phyloP scores from a whole-genome alignment of 257 asterid genomes.

The Petrea volubilis region DNA sequence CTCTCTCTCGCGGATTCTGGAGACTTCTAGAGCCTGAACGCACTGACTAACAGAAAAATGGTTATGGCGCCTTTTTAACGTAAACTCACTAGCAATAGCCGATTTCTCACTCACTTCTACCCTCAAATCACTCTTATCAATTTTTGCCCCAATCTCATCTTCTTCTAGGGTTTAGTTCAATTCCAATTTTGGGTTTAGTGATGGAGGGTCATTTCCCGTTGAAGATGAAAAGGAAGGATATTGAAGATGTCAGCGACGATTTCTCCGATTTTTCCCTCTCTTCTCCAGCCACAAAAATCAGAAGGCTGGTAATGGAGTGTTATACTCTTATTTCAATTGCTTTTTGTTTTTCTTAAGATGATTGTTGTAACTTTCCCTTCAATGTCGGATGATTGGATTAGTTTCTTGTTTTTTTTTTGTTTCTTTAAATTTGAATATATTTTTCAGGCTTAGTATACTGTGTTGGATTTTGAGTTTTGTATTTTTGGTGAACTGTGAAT shows the following conservation, averaged over 20 bases:
- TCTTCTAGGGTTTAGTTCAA: not conserved
- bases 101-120: no score
- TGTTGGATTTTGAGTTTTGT: not conserved
- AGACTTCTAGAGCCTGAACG: conserved; percentile 35
- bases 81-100: no score
- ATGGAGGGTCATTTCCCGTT: conserved; percentile 31
- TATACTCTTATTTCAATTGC: not conserved
- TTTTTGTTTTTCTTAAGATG: not conserved
- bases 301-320: conserved; percentile 52
- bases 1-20: conserved; percentile 37
- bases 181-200: not conserved
- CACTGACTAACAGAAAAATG: not conserved
- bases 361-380: not conserved
- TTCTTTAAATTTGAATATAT: not conserved
- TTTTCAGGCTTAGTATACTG: not conserved
- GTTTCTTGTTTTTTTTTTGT: no score
- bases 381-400: not conserved
- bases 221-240: conserved; percentile 65
- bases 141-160: not conserved
- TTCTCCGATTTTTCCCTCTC: conserved; percentile 56
- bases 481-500: not conserved
- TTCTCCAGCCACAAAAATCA: conserved; percentile 67
- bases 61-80: not conserved
- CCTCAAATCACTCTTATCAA: no score
- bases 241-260: conserved; percentile 41